Conservation (phyloP, 1,284 basidiomycete genomes). For the Flammula alnicola region DNA sequence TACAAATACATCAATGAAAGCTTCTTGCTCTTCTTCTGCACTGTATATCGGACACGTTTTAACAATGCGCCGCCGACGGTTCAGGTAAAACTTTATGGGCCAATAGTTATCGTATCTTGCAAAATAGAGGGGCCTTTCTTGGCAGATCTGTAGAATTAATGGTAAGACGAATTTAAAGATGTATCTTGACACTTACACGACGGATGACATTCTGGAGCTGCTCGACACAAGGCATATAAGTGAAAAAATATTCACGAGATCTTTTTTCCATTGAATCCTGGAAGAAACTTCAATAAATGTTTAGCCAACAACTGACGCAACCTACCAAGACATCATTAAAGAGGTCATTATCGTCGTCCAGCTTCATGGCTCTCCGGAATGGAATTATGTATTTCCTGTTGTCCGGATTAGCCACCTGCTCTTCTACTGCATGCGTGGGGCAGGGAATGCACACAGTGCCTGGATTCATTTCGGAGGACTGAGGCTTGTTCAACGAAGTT, state of each 20-base stretch:
- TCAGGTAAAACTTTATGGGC: conserved; percentile 20
- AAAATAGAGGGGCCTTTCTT: not conserved
- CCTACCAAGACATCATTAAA: conserved; percentile 6
- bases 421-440: too few species aligned
- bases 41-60: conserved; percentile 2
- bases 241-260: not conserved
- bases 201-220: conserved; percentile 4
- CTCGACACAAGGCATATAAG: conserved; percentile 2
- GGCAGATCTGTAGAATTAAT: not conserved
- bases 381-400: not conserved
- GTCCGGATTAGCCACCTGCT: too few species aligned
- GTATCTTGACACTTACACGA: not conserved
- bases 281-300: not conserved
- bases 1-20: conserved; percentile 15
- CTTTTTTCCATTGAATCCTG: not conserved
- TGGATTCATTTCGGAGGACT: not conserved
- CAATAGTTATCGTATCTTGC: conserved; percentile 16
- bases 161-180: not conserved
- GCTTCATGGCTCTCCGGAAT: conserved; percentile 4
- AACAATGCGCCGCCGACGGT: not conserved
- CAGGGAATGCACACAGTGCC: too few species aligned
- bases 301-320: not conserved
- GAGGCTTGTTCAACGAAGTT: not conserved
- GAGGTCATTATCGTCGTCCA: conserved; percentile 3
- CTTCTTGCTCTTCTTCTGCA: conserved; percentile 4